Evolutionary conservation across 2,329 filamentous ascomycete species (phyloP).

Genomic region (Tolypocladium endophyticum): DNA sequence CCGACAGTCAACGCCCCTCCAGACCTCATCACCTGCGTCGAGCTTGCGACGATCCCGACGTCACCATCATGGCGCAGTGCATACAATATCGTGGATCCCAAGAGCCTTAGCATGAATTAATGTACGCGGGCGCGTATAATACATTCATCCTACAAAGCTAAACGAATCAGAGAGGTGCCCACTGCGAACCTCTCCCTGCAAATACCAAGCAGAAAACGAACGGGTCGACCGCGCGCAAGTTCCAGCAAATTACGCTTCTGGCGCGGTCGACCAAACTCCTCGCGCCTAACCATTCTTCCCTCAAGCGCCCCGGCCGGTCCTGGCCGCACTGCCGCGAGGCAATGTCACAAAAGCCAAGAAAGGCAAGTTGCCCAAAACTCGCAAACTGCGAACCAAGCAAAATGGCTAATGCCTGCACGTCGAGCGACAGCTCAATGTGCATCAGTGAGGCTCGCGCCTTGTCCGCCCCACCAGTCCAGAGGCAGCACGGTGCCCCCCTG

Average conservation of each 20-base stretch:
- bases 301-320: not conserved
- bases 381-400: not conserved
- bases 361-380: not conserved
- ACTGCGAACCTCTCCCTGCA: constrained; percentile 4
- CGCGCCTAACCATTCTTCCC: not conserved
- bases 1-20: not conserved
- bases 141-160: constrained; percentile 11
- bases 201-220: constrained; percentile 1
- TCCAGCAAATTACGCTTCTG: not conserved
- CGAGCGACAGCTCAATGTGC: not conserved
- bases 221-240: not conserved
- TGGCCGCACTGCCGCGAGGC: not conserved
- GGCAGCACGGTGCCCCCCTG: not conserved
- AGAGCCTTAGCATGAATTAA: not conserved
- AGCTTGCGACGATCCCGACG: not conserved
- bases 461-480: not conserved
- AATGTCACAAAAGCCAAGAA: not conserved
- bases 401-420: not conserved
- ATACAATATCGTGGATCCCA: not conserved
- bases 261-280: not conserved
- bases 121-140: constrained; percentile 6
- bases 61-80: not conserved
- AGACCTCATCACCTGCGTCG: not conserved
- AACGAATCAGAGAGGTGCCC: constrained; percentile 3
- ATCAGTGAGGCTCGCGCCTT: not conserved